Evolutionary conservation across 345 rosid genomes (phyloP).

Genomic region (Syzygium jambos): DNA sequence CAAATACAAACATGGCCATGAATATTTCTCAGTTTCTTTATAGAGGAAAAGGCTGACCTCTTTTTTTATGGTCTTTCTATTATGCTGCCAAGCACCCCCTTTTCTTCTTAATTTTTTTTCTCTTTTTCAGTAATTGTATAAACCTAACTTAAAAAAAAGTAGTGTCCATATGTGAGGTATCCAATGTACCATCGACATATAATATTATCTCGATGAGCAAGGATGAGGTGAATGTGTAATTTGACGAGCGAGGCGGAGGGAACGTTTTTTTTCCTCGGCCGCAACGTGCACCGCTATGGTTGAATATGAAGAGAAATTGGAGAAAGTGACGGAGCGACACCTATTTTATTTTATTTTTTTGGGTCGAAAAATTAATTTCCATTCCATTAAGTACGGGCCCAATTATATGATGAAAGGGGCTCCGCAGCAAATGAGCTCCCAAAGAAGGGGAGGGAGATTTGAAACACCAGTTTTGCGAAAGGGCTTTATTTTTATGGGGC

Average conservation of each 20-base stretch:
- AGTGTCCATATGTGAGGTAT: neutral
- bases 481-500: neutral
- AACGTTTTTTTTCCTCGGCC: neutral
- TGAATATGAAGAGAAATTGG: neutral
- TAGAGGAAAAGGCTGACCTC: neutral
- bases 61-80: neutral
- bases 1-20: neutral
- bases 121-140: neutral
- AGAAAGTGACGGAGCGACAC: neutral
- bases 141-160: neutral
- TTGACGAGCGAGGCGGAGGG: neutral
- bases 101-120: neutral
- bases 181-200: neutral
- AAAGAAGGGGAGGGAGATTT: neutral
- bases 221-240: neutral
- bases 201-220: neutral
- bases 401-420: neutral
- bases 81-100: neutral
- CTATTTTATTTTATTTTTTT: neutral
- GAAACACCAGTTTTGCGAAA: neutral
- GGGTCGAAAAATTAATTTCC: neutral
- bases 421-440: neutral
- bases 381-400: neutral
- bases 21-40: neutral
- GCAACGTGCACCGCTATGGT: fast-evolving